Base-by-base conservation (phyloP, 495 filamentous ascomycete species). In the Diplogelasinospora grovesii region DNA sequence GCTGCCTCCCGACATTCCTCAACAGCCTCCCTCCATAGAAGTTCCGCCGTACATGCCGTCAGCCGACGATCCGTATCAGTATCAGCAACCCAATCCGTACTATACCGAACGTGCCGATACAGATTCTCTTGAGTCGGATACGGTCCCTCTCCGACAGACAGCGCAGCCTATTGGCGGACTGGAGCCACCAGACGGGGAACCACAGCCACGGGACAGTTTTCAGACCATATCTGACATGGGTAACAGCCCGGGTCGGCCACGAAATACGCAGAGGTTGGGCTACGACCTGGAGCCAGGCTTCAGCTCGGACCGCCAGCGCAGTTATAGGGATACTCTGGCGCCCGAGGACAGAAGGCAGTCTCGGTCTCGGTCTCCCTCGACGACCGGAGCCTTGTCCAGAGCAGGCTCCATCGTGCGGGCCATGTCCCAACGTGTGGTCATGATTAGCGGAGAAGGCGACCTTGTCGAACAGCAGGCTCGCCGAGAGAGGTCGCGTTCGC, bases 361-460 rank as follows among this genome's bases (percentile, higher is more conserved):
- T 4, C 53, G 70, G 42, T 95, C 89, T 4, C 64, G 73, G 30
- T 63, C 68, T 20, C 56, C 69, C 19, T 65, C 76, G 7, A 75
- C 78, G 8, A 71, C 71, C 35, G 76, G 82, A 28, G 80, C 87
- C 24, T 60, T 94, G 39, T 73, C 75, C 15, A 71, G 86, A 49
- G 86, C 92, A 39, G 85, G 89, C 22, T 93, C 89, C 3, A 92
- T 97, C 53, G 82, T 99, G 62, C 84, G 89, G 50, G 89, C 89
- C 49, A 93, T 97, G 79, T 96, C 93, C 14, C 88, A 95, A 64
- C 88, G 92, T 61, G 88, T 99, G 41, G 92, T 97, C 53, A 96
- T 95, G 57, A 70, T 99, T 43, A 94, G 90, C 66, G 94, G 92
- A 54, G 78, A 81, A 33, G 66, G 61, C 2, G 89, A 96, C 47